These are phyloP conservation scores for Xylariaceae sp. DNA, from an alignment of 2,329 filamentous ascomycete genomes.

Conservation along the genomic window DNA sequence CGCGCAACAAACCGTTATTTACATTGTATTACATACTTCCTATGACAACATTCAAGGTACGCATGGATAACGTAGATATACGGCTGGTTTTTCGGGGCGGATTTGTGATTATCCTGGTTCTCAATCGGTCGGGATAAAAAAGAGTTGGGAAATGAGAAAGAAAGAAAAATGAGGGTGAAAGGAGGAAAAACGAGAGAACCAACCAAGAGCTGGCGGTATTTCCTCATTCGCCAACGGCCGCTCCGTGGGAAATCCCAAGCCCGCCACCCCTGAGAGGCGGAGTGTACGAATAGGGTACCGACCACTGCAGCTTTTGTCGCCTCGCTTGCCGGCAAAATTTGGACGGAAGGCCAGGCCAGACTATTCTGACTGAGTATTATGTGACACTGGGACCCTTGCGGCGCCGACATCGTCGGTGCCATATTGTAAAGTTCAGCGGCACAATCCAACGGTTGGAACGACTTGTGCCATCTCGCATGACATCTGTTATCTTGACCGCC, in stretches of 20 bases:
- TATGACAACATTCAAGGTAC: not conserved
- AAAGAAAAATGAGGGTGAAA: not conserved
- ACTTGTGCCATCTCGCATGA: not conserved
- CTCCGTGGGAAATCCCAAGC: not conserved
- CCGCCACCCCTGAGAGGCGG: not conserved
- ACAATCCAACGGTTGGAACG: too few relatives aligned
- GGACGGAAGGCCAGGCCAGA: not conserved
- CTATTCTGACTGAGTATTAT: not conserved
- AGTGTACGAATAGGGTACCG: not conserved
- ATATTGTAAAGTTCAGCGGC: not conserved
- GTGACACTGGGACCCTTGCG: slow-evolving; percentile 1
- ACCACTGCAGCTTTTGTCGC: not conserved
- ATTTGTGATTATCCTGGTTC: not conserved
- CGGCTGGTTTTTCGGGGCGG: not conserved
- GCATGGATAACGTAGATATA: not conserved
- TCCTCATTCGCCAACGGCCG: slow-evolving; percentile 5
- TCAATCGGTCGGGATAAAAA: not conserved
- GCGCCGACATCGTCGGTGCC: slow-evolving; percentile 11
- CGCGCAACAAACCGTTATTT: not conserved
- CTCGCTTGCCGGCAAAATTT: not conserved
- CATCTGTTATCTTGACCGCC: not conserved
- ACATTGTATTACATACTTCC: not conserved
- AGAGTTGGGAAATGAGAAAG: not conserved
- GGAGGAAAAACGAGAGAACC: too few relatives aligned
- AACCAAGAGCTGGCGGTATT: slow-evolving; percentile 1